Conservation (phyloP, 345 rosid genomes). For the Corchorus olitorius region DNA sequence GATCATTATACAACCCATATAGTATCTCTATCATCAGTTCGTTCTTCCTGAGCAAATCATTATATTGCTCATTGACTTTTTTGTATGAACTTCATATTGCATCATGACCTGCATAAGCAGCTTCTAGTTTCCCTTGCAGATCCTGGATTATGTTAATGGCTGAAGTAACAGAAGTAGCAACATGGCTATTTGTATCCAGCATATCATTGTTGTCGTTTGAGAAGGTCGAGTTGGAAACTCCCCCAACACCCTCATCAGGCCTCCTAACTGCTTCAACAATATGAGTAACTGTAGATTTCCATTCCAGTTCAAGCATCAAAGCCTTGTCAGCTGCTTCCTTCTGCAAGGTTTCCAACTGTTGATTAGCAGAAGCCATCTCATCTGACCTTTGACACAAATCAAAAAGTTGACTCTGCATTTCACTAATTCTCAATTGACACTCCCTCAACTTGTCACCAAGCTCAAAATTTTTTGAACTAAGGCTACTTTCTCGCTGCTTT, state of each 20-base stretch:
- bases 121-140: no score
- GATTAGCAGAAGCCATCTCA: conserved; percentile 39
- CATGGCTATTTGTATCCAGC: no score
- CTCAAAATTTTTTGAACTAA: conserved; percentile 53
- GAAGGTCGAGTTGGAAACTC: conserved; percentile 27
- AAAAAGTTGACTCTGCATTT: conserved; percentile 60
- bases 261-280: conserved; percentile 53
- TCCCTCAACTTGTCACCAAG: conserved; percentile 45
- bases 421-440: conserved; percentile 40
- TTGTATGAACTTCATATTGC: no score
- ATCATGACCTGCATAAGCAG: no score
- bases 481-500: conserved; percentile 41
- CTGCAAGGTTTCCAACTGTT: conserved; percentile 57
- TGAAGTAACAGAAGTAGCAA: conserved; percentile 52
- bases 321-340: conserved; percentile 51
- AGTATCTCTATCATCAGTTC: no score
- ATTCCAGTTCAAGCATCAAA: no score
- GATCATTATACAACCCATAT: no score
- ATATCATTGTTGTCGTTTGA: conserved; percentile 32
- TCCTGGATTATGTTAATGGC: conserved; percentile 54
- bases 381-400: conserved; percentile 51
- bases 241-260: conserved; percentile 53
- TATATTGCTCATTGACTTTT: no score
- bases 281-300: conserved; percentile 45
- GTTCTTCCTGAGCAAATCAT: no score